Conservation (phyloP, 73 alveolate species). For the Diophrys sp. region DNA sequence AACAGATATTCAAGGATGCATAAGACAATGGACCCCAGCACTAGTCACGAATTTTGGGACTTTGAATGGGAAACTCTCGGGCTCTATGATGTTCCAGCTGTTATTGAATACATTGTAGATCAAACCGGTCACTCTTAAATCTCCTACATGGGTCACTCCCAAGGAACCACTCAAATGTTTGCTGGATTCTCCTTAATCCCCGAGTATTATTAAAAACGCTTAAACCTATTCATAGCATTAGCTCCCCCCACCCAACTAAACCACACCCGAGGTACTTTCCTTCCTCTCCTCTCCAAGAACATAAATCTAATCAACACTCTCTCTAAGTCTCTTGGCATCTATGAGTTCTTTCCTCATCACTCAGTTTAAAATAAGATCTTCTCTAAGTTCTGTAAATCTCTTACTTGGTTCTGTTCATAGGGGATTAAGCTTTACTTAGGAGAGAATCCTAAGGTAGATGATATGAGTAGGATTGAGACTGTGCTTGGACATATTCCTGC, state of each 20-base stretch:
- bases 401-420: slow-evolving; percentile 11
- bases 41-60: slow-evolving; percentile 81
- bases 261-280: not conserved
- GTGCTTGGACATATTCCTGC: slow-evolving; percentile 80
- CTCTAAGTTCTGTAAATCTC: slow-evolving; percentile 17
- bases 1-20: slow-evolving; percentile 64
- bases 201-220: slow-evolving; percentile 31
- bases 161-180: slow-evolving; percentile 92
- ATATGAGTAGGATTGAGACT: slow-evolving; percentile 19
- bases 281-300: not conserved
- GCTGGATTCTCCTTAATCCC: slow-evolving; percentile 58
- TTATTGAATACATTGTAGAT: slow-evolving; percentile 63
- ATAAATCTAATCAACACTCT: not conserved
- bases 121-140: slow-evolving; percentile 73
- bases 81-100: slow-evolving; percentile 85
- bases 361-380: slow-evolving; percentile 4
- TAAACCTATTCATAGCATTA: not conserved
- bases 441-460: slow-evolving; percentile 13
- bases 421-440: not conserved
- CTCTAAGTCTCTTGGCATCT: slow-evolving; percentile 4
- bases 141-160: slow-evolving; percentile 93
- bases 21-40: slow-evolving; percentile 44
- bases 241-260: not conserved
- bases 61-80: slow-evolving; percentile 94
- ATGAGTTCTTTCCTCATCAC: slow-evolving; percentile 38